Evolutionary conservation across 169 alveolate species (phyloP).

Genomic region (Cystoisospora suis): DNA sequence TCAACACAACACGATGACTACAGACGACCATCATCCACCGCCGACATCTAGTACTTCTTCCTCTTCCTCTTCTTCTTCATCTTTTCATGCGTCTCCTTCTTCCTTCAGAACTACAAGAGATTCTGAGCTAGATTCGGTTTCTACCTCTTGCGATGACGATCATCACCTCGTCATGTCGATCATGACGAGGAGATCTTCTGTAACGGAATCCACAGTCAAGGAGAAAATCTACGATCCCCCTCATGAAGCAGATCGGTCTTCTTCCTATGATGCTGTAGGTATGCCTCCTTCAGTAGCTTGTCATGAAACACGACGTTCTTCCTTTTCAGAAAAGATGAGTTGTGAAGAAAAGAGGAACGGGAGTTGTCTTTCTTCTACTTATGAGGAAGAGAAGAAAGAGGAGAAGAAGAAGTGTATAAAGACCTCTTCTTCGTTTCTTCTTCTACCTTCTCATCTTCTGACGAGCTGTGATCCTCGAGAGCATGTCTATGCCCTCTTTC

Average conservation of each 20-base stretch:
- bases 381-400: not conserved
- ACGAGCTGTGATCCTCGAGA: conserved; percentile 17
- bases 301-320: too few species aligned
- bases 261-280: too few species aligned
- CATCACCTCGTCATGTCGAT: not conserved
- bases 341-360: too few species aligned
- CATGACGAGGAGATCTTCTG: not conserved
- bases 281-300: too few species aligned
- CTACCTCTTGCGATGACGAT: conserved; percentile 13
- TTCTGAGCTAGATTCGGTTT: not conserved
- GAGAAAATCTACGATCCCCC: too few species aligned
- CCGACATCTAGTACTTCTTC: not conserved
- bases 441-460: not conserved
- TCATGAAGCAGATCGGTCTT: too few species aligned
- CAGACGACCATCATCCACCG: not conserved
- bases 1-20: not conserved
- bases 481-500: not conserved
- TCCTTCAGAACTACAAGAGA: not conserved
- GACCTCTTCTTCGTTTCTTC: not conserved
- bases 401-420: not conserved
- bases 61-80: not conserved
- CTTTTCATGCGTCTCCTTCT: not conserved
- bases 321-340: too few species aligned
- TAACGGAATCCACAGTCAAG: too few species aligned
- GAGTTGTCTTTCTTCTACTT: not conserved